phyloP scores from a whole-genome alignment of 1,139 yeast species.

The Debaryomyces udenii region DNA sequence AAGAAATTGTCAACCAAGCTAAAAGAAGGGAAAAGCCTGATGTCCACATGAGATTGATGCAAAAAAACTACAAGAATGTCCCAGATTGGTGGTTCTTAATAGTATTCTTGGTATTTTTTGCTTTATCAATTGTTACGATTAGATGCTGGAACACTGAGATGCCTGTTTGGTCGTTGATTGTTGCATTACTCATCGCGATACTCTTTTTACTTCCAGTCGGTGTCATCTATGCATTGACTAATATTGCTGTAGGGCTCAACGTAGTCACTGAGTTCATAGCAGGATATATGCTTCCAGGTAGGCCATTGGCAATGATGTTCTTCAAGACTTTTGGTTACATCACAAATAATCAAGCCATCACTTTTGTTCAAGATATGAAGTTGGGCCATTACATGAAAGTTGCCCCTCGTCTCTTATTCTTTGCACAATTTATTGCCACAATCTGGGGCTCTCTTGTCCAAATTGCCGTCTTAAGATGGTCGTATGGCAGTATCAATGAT shows the following conservation, averaged over 20 bases:
- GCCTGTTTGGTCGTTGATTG: conserved; percentile 59
- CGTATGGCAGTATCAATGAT: conserved; percentile 20
- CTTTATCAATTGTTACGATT: conserved; percentile 50
- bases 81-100: conserved; percentile 61
- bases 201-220: conserved; percentile 55
- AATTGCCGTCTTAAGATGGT: conserved; percentile 7
- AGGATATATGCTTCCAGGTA: conserved; percentile 67
- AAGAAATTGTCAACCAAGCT: conserved; percentile 44
- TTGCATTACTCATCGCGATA: conserved; percentile 54
- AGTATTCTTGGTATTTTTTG: conserved; percentile 47
- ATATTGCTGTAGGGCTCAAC: conserved; percentile 54
- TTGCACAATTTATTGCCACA: conserved; percentile 54
- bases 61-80: conserved; percentile 58
- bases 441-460: conserved; percentile 18
- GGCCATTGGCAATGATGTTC: conserved; percentile 60
- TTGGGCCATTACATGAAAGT: conserved; percentile 61
- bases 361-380: conserved; percentile 28
- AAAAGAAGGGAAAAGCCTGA: conserved; percentile 38
- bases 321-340: conserved; percentile 66
- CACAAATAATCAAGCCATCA: conserved; percentile 56
- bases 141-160: conserved; percentile 48
- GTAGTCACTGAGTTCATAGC: conserved; percentile 61
- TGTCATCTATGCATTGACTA: conserved; percentile 55
- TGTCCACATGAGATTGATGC: conserved; percentile 33
- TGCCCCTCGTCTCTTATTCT: conserved; percentile 61